Evolutionary conservation across 306 rosid genomes (phyloP).

Genomic region (Glycine tomentella): DNA sequence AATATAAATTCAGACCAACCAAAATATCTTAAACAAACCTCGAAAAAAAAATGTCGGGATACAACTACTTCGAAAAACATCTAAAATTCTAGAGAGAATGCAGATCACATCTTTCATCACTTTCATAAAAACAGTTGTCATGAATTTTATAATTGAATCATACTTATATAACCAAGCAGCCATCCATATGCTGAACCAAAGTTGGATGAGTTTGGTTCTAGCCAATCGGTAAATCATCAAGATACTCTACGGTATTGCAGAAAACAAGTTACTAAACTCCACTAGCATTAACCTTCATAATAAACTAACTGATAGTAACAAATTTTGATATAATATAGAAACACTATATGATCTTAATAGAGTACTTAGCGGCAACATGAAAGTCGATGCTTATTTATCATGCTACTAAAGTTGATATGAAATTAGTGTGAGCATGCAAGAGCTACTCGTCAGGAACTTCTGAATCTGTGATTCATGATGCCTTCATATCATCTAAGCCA

Average conservation of each 20-base stretch:
- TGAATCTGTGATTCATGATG: slow-evolving; percentile 50
- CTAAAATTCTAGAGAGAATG: background rate
- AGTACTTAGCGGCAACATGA: background rate
- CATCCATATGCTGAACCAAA: background rate
- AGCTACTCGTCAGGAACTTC: slow-evolving; percentile 20
- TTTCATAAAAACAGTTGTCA: background rate
- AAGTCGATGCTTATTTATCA: slow-evolving; percentile 23
- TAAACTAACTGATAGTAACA: slow-evolving; percentile 21
- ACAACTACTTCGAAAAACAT: background rate
- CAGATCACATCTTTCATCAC: background rate
- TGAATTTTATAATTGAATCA: background rate
- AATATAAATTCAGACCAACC: background rate
- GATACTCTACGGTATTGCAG: background rate
- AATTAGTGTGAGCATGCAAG: slow-evolving; percentile 15
- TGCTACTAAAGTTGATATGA: background rate
- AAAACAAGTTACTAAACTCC: background rate
- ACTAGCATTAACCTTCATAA: background rate
- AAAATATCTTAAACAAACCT: no score
- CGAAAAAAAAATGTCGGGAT: background rate
- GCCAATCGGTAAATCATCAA: background rate
- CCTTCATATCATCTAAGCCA: slow-evolving; percentile 92
- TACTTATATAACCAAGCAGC: background rate
- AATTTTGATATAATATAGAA: background rate
- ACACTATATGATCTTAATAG: background rate
- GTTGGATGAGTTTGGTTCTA: background rate